Base-by-base conservation (phyloP, 805 yeast species). In the Ogataea methylovora region DNA sequence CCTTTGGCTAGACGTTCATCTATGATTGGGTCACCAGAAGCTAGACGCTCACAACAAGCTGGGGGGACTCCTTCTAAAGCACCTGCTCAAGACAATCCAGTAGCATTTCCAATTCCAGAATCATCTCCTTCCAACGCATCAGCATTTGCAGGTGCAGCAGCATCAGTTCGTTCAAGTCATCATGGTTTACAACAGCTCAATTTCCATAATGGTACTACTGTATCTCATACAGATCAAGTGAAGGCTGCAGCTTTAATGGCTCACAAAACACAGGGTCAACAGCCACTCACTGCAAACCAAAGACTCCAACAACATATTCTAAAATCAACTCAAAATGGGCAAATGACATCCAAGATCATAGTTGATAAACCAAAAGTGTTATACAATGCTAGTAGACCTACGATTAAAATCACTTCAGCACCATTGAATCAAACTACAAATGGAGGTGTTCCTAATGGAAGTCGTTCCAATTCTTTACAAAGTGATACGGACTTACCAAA, bases 291-390 rank as follows among this genome's bases (percentile, higher is more conserved):
- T 8, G 65, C 65, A 1, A 57, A 56, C 26, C 62, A 58, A 34
- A 44, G 65, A 33, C 38, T 60, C 16, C 64, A 60, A 29, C 56
- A 50, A 35, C 63, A 58, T 32, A 60, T 60, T 15, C 16, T 49
- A 29, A 49, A 44, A 38, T 53, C 62, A 6, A 37, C 54, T 4
- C 50, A 49, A 29, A 52, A 38, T 33, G 65, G 65, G 5, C 48
- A 49, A 21, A 39, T 59, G 22, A 45, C 45, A 21, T 45, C 56
- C 3, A 55, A 51, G 36, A 42, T 49, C 4, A 16, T 54, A 12
- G 52, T 48, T 18, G 44, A 39, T 2, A 45, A 40, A 27, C 52
- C 53, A n/a, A 48, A 44, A 27, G 37, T 39, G 1, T 20, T 18
- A 3, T 27, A 27, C 19, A 17, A 8, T 18, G 28, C 40, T 13